Evolutionary conservation across 768 basidiomycete genomes (phyloP), one percentile per base, ranked within the genome.

Genomic region (Hypsizygus marmoreus): DNA sequence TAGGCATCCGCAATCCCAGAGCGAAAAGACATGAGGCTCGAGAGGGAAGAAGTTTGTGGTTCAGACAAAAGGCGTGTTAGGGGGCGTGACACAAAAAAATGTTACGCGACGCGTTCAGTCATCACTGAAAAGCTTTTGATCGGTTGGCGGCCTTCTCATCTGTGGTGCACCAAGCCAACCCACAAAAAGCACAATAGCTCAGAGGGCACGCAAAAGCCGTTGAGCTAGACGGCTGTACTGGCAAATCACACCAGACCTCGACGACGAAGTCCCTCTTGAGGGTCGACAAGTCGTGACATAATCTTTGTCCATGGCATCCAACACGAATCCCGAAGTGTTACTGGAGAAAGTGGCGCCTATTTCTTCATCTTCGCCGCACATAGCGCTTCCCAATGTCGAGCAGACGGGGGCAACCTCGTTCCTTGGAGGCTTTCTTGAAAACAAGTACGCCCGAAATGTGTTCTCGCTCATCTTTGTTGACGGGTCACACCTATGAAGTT

Each of bases 391-490:
- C 44, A 53, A 53, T 43, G 46, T 41, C 19, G 48, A 58, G 24
- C 40, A 42, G 24, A 41, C 46, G 23, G 11, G 35, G n/a, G 50
- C 49, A n/a, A 47, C 61, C 1, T 69, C 74, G 17, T 53, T 76
- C 4, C 34, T 80, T 12, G 56, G 56, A 13, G 55, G 55, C 31
- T 63, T 86, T 24, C 62, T 81, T 17, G 75, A 74, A 47, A 82
- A 86, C 71, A 88, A 88, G 86, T 88, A 62, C 70, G 86, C 74
- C 40, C 46, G 40, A 29, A 39, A 22, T 9, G 17, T 16, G 45
- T 26, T 56, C 44, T 35, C 29, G 12, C 22, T 47, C 40, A 34
- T 41, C 2, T 42, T 16, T 34, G 10, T n/a, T 46, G 38, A 49
- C 42, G 32, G 23, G 43, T 29, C 41, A 50, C 44, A 55, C 59